These are phyloP conservation scores for Apiospora koreana DNA, from an alignment of 2,329 filamentous ascomycete species.

Conservation along the genomic window DNA sequence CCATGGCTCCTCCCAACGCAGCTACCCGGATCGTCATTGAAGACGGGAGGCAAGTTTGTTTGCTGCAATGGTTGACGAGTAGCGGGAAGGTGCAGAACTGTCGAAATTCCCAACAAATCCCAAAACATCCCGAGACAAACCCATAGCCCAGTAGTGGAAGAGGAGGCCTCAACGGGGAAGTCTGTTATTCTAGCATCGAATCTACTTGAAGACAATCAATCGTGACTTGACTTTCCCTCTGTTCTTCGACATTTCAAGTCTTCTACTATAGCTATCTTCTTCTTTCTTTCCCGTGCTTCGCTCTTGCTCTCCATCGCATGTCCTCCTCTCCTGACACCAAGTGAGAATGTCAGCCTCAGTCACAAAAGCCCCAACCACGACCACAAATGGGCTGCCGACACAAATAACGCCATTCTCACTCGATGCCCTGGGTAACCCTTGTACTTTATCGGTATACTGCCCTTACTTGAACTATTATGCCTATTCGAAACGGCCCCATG, in stretches of 20 bases:
- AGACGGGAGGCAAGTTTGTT: background rate
- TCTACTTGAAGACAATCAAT: too few relatives aligned
- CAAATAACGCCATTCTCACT: constrained; percentile 9
- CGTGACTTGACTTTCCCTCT: too few relatives aligned
- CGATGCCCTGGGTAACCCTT: background rate
- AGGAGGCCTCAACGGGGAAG: background rate
- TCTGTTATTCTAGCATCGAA: background rate
- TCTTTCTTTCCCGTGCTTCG: background rate
- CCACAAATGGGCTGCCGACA: background rate
- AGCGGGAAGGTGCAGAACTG: background rate
- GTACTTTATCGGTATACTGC: background rate
- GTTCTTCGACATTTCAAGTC: background rate
- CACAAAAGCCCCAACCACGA: background rate
- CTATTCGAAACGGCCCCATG: background rate
- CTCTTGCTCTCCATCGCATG: background rate
- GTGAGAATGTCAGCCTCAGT: background rate
- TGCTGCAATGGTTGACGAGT: background rate
- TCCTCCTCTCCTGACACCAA: background rate
- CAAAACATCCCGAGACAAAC: background rate
- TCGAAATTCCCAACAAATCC: background rate
- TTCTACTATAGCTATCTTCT: too few relatives aligned
- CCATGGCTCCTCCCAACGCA: background rate
- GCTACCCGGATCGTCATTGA: background rate
- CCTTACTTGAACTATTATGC: background rate
- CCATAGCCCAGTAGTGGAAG: too few relatives aligned